Percentiles rank a stretch among this genome's conserved stretches.
Evolutionary conservation across 306 rosid genomes (phyloP).

Genomic region (Senna siamea): DNA sequence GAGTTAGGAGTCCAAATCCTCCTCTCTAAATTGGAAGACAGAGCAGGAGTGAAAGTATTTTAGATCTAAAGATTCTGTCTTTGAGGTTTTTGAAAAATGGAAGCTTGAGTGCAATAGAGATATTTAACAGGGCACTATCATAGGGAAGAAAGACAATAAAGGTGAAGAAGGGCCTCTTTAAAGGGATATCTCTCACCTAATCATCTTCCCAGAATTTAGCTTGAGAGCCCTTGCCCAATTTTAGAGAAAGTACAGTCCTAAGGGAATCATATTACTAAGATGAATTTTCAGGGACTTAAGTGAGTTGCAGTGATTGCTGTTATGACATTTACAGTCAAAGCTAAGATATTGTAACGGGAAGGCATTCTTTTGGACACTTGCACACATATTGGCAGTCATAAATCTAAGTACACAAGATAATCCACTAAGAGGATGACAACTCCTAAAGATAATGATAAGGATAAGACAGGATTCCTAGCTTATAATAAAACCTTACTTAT

Average conservation of each 20-base stretch:
- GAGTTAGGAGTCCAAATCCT: background rate
- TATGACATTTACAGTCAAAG: too few species aligned
- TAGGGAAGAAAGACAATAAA: background rate
- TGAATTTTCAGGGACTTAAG: too few species aligned
- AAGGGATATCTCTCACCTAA: background rate
- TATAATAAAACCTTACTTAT: background rate
- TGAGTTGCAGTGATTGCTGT: too few species aligned
- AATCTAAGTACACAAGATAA: too few species aligned
- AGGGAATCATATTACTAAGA: too few species aligned
- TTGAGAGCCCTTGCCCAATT: background rate
- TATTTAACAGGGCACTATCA: background rate
- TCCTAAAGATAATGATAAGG: background rate
- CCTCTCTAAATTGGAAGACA: background rate
- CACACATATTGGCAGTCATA: too few species aligned
- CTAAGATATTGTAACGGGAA: too few species aligned
- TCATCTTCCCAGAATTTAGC: background rate
- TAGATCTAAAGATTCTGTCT: background rate
- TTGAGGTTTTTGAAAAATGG: background rate
- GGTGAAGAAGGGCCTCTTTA: background rate
- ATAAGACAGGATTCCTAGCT: too few species aligned
- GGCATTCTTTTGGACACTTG: too few species aligned
- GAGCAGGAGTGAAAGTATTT: background rate
- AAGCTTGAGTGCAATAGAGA: background rate
- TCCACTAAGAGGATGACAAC: background rate
- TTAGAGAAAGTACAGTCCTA: background rate